phyloP scores from a whole-genome alignment of 2,329 filamentous ascomycete species.

The Sclerotinia borealis region DNA sequence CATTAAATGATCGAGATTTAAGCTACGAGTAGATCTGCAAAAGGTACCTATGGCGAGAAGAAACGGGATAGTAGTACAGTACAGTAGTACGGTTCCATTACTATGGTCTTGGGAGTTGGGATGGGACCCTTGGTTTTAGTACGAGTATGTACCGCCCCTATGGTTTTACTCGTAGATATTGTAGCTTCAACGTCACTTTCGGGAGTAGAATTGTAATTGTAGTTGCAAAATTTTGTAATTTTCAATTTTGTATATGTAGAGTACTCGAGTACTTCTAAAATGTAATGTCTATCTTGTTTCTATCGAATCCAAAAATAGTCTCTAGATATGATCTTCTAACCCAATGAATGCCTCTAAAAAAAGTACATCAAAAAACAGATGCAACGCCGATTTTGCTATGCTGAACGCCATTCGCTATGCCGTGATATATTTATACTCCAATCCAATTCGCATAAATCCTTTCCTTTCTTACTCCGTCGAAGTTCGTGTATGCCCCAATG shows the following conservation, averaged over 20 bases:
- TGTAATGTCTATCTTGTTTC: background rate
- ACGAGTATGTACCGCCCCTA: too few species aligned
- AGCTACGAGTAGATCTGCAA: background rate
- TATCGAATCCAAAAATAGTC: background rate
- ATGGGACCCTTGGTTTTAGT: background rate
- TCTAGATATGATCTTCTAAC: background rate
- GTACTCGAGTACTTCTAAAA: background rate
- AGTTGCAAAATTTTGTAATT: background rate
- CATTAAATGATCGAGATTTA: background rate
- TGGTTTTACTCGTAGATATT: background rate
- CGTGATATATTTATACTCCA: background rate
- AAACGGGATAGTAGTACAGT: background rate
- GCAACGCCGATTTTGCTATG: background rate
- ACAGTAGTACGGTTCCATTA: background rate
- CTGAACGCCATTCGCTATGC: conserved; percentile 10
- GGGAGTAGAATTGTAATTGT: background rate
- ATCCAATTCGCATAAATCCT: background rate
- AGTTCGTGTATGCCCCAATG: background rate
- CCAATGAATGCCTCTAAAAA: background rate
- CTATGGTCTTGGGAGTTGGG: too few species aligned
- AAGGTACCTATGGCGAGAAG: background rate
- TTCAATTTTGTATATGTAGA: background rate
- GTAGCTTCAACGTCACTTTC: background rate
- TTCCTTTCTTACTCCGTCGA: background rate
- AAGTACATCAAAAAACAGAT: background rate